These are phyloP conservation scores for Fusarium sp. DNA, from an alignment of 2,329 filamentous ascomycete genomes.

Conservation along the genomic window DNA sequence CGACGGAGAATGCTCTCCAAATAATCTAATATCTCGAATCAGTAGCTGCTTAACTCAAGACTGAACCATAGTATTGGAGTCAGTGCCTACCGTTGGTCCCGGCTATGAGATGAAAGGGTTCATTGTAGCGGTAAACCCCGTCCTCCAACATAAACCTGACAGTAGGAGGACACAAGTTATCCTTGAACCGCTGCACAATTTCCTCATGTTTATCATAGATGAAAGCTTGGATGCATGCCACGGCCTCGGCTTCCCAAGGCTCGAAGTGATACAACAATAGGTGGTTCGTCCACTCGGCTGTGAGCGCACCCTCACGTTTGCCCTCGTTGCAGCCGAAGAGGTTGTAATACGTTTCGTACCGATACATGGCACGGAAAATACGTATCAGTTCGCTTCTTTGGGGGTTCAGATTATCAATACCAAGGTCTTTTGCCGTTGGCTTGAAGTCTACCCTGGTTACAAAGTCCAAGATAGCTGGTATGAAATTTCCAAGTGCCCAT, in stretches of 20 bases:
- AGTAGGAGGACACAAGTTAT: not conserved
- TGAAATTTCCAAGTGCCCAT: not conserved
- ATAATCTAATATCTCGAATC: not conserved
- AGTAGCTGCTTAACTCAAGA: not conserved
- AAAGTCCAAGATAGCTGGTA: not conserved
- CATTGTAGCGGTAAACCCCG: not conserved
- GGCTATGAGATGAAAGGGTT: not conserved
- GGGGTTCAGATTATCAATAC: not conserved
- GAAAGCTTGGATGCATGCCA: slow-evolving; percentile 27
- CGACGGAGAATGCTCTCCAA: not conserved
- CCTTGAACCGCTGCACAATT: slow-evolving; percentile 11
- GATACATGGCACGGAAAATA: slow-evolving; percentile 36
- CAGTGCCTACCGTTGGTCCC: not conserved
- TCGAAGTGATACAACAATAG: slow-evolving; percentile 6
- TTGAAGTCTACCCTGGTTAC: not conserved
- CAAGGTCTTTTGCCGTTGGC: not conserved
- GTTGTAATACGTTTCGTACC: slow-evolving; percentile 28
- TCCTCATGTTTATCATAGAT: slow-evolving; percentile 12
- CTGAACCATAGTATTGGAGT: not conserved
- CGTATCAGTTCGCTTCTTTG: slow-evolving; percentile 25
- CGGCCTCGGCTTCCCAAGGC: slow-evolving; percentile 29
- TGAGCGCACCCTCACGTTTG: not conserved
- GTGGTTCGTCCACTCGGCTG: not conserved
- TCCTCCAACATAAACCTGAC: not conserved
- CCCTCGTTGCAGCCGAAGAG: slow-evolving; percentile 11